A percentile compares a stretch with the other conserved stretches of the same genome.
phyloP scores from a whole-genome alignment of 2,329 filamentous ascomycete species.

The Tolypocladium paradoxum region DNA sequence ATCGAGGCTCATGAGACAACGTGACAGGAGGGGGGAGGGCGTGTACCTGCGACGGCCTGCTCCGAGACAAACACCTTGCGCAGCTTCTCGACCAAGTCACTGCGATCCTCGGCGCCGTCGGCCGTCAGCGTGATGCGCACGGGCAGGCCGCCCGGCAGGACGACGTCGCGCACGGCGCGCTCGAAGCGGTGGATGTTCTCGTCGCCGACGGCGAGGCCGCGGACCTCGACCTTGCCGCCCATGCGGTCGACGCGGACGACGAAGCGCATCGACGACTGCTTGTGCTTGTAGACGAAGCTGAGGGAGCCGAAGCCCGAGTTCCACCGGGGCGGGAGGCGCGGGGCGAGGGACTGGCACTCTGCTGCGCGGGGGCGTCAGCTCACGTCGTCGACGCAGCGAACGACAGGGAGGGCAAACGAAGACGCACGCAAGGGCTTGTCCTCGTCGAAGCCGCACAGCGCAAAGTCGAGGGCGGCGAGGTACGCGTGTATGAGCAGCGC shows the following conservation, averaged over 20 bases:
- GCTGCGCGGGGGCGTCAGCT: constrained; percentile 6
- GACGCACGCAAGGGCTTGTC: constrained; percentile 62
- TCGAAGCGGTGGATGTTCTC: constrained; percentile 76
- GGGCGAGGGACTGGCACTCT: constrained; percentile 44
- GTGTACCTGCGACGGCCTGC: constrained; percentile 44
- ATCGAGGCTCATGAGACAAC: not conserved
- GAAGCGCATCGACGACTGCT: constrained; percentile 75
- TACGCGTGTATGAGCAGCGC: constrained; percentile 77
- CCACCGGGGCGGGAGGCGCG: constrained; percentile 66
- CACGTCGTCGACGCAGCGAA: constrained; percentile 4
- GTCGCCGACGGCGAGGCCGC: constrained; percentile 67
- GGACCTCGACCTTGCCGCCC: constrained; percentile 73
- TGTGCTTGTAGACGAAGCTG: constrained; percentile 78
- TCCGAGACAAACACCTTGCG: constrained; percentile 63
- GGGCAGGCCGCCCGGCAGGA: constrained; percentile 49
- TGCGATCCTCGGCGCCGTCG: constrained; percentile 35
- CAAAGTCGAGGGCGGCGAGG: constrained; percentile 71
- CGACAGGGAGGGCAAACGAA: not conserved
- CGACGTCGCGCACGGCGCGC: constrained; percentile 57
- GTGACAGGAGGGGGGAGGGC: not conserved
- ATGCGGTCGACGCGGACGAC: constrained; percentile 73
- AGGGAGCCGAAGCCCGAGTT: constrained; percentile 62
- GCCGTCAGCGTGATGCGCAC: constrained; percentile 41
- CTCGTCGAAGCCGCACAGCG: constrained; percentile 73
- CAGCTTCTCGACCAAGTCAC: constrained; percentile 35